Percentiles rank a stretch among this genome's conserved stretches.
These are phyloP conservation scores for Globisporangium nagaii DNA, from an alignment of 352 stramenopile genomes.

Conservation along the genomic window DNA sequence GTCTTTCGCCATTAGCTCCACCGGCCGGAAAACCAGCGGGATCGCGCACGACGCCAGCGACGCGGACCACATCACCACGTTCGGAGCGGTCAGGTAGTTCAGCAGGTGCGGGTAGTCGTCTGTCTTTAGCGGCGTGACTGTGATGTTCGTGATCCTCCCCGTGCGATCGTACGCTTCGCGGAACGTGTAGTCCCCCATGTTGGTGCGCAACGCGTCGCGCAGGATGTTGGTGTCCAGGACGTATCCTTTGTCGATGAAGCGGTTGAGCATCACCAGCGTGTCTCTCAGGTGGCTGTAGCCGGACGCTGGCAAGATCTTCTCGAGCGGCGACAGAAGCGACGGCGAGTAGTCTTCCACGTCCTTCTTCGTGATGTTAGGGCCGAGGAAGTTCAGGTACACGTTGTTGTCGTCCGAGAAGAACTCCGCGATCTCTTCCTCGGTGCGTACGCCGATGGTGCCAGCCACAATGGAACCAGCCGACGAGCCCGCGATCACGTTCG, in stretches of 20 bases:
- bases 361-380: constrained; percentile 56
- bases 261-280: constrained; percentile 46
- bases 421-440: constrained; percentile 87
- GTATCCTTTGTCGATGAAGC: constrained; percentile 68
- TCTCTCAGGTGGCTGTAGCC: constrained; percentile 43
- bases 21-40: constrained; percentile 92
- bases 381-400: constrained; percentile 57
- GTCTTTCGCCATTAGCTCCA: constrained; percentile 95
- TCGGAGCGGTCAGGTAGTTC: constrained; percentile 98
- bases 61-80: constrained; percentile 98
- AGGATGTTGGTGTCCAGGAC: constrained; percentile 66
- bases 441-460: constrained; percentile 89
- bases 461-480: constrained; percentile 94
- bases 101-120: constrained; percentile 95
- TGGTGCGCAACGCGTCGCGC: constrained; percentile 65
- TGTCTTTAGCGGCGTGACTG: constrained; percentile 88
- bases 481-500: constrained; percentile 92
- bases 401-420: constrained; percentile 42
- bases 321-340: constrained; percentile 32
- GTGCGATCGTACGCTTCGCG: constrained; percentile 97
- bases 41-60: constrained; percentile 94
- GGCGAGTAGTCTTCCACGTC: constrained; percentile 57
- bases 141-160: constrained; percentile 98
- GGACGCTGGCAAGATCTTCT: constrained; percentile 38
- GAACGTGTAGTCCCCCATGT: constrained; percentile 98